Evolutionary conservation across 495 filamentous ascomycete genomes (phyloP).

Genomic region (Schizothecium vesticola): DNA sequence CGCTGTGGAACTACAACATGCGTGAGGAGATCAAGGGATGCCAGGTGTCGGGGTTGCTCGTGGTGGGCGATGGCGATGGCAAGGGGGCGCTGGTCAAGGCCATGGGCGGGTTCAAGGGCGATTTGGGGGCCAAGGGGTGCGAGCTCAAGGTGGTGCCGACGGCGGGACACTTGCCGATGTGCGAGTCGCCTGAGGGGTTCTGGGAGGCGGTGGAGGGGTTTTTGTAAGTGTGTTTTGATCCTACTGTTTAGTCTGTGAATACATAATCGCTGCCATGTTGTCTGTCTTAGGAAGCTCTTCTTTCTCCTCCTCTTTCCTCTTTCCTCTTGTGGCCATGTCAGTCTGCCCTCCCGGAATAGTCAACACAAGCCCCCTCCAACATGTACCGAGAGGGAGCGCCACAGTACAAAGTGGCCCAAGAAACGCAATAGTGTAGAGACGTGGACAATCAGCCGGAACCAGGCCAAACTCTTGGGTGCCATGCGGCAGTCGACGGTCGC

Average conservation of each 20-base stretch:
- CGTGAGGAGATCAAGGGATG: conserved; percentile 54
- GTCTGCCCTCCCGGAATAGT: neutral
- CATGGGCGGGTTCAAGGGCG: conserved; percentile 65
- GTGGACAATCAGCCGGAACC: conserved; percentile 2
- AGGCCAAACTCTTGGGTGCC: neutral
- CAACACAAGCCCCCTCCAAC: neutral
- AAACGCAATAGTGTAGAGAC: neutral
- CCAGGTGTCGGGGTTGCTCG: conserved; percentile 56
- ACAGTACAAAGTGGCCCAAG: neutral
- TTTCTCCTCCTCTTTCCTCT: neutral
- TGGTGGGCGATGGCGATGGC: conserved; percentile 63
- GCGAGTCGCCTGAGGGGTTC: conserved; percentile 63
- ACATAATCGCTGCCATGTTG: neutral
- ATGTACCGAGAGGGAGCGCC: neutral
- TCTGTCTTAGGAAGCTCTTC: neutral
- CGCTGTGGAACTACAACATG: conserved; percentile 73
- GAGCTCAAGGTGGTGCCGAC: conserved; percentile 56
- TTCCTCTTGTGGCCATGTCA: neutral
- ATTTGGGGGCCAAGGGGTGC: conserved; percentile 45
- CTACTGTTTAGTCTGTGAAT: neutral
- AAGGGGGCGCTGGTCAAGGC: conserved; percentile 65
- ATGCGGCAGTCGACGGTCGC: neutral
- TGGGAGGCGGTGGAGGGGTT: conserved; percentile 54
- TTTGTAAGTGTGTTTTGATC: conserved; percentile 25
- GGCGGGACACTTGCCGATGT: conserved; percentile 80